Percentiles rank a stretch among this genome's conserved stretches.
Evolutionary conservation across 1,284 basidiomycete genomes (phyloP).

Genomic region (Ceratobasidium sp.): DNA sequence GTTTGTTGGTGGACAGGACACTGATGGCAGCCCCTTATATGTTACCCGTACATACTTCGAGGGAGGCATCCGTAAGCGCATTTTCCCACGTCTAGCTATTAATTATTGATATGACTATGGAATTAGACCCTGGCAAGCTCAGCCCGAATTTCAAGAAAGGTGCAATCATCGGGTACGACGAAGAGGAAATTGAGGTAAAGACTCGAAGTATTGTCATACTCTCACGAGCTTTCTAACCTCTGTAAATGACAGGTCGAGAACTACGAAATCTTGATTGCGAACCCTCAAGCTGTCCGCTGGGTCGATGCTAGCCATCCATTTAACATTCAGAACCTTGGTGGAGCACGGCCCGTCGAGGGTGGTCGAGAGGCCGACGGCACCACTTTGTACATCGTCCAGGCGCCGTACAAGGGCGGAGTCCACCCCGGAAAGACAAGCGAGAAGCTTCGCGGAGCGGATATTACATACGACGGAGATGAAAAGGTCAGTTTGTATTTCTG

Average conservation of each 20-base stretch:
- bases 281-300: conserved; percentile 69
- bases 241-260: conserved; percentile 59
- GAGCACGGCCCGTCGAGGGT: conserved; percentile 68
- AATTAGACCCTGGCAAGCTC: conserved; percentile 72
- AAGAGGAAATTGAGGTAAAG: conserved; percentile 67
- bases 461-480: conserved; percentile 30
- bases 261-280: conserved; percentile 75
- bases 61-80: conserved; percentile 67
- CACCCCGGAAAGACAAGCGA: conserved; percentile 73
- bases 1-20: conserved; percentile 65
- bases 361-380: conserved; percentile 71
- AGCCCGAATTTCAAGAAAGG: conserved; percentile 66
- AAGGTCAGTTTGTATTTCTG: conserved; percentile 15
- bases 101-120: conserved; percentile 24
- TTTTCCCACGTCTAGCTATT: neutral
- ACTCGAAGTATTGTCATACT: conserved; percentile 23
- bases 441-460: conserved; percentile 60
- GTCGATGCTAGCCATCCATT: conserved; percentile 61
- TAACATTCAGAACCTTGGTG: conserved; percentile 57
- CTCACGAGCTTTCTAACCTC: neutral
- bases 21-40: conserved; percentile 62
- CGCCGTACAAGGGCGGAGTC: conserved; percentile 61
- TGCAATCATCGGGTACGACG: conserved; percentile 67
- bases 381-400: conserved; percentile 69
- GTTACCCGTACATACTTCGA: conserved; percentile 69